Conservation (phyloP, 192 early-diverging fungal genomes). For the Rhizophagus prolifer region DNA sequence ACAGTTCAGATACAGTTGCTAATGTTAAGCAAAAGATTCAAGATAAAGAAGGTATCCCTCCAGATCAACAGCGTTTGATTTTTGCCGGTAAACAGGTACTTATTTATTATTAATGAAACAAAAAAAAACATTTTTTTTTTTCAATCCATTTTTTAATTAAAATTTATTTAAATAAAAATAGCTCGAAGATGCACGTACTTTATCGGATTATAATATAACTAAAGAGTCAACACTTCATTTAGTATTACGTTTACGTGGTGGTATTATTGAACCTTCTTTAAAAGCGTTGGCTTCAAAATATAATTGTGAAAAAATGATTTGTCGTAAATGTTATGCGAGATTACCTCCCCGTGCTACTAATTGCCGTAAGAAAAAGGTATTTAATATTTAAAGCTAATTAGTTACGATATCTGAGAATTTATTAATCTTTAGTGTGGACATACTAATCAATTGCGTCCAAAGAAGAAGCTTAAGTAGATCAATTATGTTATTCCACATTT, state of each 20-base stretch:
- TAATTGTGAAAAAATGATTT: slow-evolving; percentile 99
- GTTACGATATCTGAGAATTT: not conserved
- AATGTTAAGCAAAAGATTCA: slow-evolving; percentile 83
- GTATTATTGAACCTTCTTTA: slow-evolving; percentile 97
- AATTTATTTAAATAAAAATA: slow-evolving; percentile 34
- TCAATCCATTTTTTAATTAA: not conserved
- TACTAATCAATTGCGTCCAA: slow-evolving; percentile 98
- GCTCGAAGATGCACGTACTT: slow-evolving; percentile 97
- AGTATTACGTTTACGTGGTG: slow-evolving; percentile 94
- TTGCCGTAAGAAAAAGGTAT: slow-evolving; percentile 97
- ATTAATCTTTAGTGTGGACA: slow-evolving; percentile 80
- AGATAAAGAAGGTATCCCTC: slow-evolving; percentile 92
- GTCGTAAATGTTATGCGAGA: slow-evolving; percentile 99
- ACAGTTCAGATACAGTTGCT: slow-evolving; percentile 70
- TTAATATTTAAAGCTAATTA: not conserved
- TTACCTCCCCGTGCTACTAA: slow-evolving; percentile 99
- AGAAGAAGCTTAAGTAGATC: slow-evolving; percentile 96
- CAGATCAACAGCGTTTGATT: slow-evolving; percentile 99
- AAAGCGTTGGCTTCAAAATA: slow-evolving; percentile 98
- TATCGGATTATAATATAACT: slow-evolving; percentile 99
- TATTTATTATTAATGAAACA: not conserved
- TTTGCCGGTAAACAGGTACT: slow-evolving; percentile 92
- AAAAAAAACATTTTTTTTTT: not conserved
- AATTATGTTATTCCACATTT: not conserved
- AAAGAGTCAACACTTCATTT: slow-evolving; percentile 99